phyloP scores from a whole-genome alignment of 2,329 filamentous ascomycete genomes.

The Sarocladiaceae sp. region DNA sequence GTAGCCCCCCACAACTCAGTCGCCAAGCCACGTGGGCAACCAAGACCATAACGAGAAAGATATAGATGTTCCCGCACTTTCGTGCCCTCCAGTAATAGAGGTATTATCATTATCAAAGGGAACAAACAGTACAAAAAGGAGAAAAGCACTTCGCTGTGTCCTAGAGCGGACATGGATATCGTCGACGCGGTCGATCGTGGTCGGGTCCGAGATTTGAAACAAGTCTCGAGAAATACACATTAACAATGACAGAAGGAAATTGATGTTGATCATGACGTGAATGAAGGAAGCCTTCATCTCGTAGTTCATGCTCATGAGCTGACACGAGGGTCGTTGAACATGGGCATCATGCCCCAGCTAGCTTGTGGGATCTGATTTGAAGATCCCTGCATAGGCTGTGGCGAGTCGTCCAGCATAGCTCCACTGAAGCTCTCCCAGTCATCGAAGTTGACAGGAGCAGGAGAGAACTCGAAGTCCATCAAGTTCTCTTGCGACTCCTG shows the following conservation, averaged over 20 bases:
- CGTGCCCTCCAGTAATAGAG: not conserved
- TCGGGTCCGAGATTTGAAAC: not conserved
- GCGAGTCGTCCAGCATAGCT: conserved; percentile 27
- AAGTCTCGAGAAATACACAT: conserved; percentile 3
- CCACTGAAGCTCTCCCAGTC: conserved; percentile 37
- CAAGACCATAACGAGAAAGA: not conserved
- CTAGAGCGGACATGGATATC: conserved; percentile 6
- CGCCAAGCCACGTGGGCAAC: conserved; percentile 2
- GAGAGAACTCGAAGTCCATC: conserved; percentile 41
- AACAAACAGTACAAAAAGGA: not conserved
- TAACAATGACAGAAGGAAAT: conserved; percentile 7
- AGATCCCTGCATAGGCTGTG: conserved; percentile 20
- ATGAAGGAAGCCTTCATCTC: not conserved
- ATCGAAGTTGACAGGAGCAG: conserved; percentile 32
- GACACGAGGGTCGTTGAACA: conserved; percentile 28
- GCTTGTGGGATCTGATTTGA: conserved; percentile 14
- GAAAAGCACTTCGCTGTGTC: conserved; percentile 2
- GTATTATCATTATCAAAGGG: conserved; percentile 10
- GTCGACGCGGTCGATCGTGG: conserved; percentile 7
- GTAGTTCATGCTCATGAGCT: conserved; percentile 23
- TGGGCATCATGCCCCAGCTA: conserved; percentile 31
- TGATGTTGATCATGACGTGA: conserved; percentile 1
- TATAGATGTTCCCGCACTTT: conserved; percentile 2
- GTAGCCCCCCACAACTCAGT: not conserved
- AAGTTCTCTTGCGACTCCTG: conserved; percentile 21